Conservation (phyloP, 1,284 basidiomycete species). For the Microbotryomycetes sp. region DNA sequence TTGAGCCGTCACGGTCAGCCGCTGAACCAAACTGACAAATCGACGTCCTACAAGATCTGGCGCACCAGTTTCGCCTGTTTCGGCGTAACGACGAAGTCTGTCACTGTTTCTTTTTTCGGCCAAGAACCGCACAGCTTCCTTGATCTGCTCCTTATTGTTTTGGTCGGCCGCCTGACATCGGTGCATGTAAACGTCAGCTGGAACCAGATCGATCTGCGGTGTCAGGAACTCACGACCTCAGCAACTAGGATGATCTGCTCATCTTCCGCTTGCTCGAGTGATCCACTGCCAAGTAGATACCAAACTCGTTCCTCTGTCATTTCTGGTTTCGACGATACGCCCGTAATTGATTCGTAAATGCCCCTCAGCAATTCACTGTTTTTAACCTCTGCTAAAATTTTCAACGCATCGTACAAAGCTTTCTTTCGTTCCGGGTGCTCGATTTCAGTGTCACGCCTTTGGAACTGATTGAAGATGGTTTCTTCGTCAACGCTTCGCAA, state of each 20-base stretch:
- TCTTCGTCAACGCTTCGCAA: slow-evolving; percentile 60
- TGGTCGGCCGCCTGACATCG: slow-evolving; percentile 66
- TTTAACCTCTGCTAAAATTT: slow-evolving; percentile 42
- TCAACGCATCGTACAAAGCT: slow-evolving; percentile 19
- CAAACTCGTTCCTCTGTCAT: slow-evolving; percentile 49
- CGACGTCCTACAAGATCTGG: no score
- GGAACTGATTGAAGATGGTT: slow-evolving; percentile 63
- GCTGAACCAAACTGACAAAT: no score
- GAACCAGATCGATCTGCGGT: no score
- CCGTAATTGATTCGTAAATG: slow-evolving; percentile 57
- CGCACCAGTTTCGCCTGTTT: slow-evolving; percentile 65
- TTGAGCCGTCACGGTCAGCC: no score
- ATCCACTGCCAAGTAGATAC: slow-evolving; percentile 64
- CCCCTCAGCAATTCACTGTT: slow-evolving; percentile 60
- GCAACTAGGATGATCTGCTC: slow-evolving; percentile 66
- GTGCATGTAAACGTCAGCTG: no score
- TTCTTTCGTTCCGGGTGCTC: slow-evolving; percentile 13
- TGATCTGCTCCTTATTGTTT: slow-evolving; percentile 37
- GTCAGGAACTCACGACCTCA: no score
- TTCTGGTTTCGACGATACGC: slow-evolving; percentile 46
- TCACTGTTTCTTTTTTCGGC: slow-evolving; percentile 64
- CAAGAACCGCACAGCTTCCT: slow-evolving; percentile 43
- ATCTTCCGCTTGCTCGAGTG: slow-evolving; percentile 65
- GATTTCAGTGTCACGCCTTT: slow-evolving; percentile 41
- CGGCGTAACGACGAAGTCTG: slow-evolving; percentile 59